Base-by-base conservation (phyloP, 1,139 yeast genomes). In the Geotrichum klebahnii region DNA sequence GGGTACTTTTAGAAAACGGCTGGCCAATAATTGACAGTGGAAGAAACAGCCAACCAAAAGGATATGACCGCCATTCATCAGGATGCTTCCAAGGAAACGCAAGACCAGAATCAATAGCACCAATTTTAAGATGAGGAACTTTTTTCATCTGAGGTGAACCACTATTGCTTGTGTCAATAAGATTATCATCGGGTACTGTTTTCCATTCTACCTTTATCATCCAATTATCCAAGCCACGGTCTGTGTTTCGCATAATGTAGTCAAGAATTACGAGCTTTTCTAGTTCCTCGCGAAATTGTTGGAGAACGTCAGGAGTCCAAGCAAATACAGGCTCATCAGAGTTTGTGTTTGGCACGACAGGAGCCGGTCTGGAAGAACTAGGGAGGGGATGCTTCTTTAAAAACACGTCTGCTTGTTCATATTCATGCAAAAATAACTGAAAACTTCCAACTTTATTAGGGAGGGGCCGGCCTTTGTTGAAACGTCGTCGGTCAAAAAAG, bases 61-160 rank as follows among this genome's bases (percentile, higher is more conserved):
- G 92, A 58, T 82, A 84, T 0, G 87, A 81, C 50, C 92, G 68
- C 89, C 90, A 83, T 60, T 82, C 89, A 63, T 84, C 86, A 0
- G 92, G 92, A 57, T 82, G 87, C 59, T 84, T 84, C 90, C 90
- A 84, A 3, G 92, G 92, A 59, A 82, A 83, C 0, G 90, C 77
- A 28, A 84, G 69, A 0, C 90, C 90, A 2, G 87, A 82, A 60
- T 84, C 92, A 46, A 84, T 84, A 0, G 92, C 92, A 2, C 88
- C 89, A 19, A 84, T 72, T 47, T 69, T 73, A n/a, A 84, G 57
- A 0, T 53, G 55, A 0, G 84, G 83, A 26, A 47, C 49, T 20
- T 48, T 44, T 14, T 19, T 28, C 3, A 23, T n/a, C 14, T 24
- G 43, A 0, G 29, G 34, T 5, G 29, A 9, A 9, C 90, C 84